These are phyloP conservation scores for Suillus ampliporus DNA, from an alignment of 768 basidiomycete genomes.

Conservation along the genomic window DNA sequence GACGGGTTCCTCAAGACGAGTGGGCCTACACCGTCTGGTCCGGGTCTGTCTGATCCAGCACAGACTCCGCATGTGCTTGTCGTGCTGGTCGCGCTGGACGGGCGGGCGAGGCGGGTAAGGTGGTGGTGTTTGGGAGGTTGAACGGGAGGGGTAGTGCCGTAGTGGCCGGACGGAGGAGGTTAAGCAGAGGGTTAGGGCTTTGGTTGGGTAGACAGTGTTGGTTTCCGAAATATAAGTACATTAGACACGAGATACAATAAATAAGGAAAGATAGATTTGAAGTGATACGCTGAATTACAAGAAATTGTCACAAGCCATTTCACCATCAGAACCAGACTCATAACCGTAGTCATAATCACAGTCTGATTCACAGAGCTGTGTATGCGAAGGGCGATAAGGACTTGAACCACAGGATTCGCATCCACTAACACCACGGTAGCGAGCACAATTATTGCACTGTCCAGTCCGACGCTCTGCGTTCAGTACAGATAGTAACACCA, in stretches of 20 bases:
- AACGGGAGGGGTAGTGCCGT: conserved; percentile 71
- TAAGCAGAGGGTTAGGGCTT: conserved; percentile 52
- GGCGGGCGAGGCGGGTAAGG: conserved; percentile 71
- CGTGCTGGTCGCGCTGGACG: conserved; percentile 85
- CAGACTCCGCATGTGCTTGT: conserved; percentile 66
- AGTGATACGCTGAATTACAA: neutral
- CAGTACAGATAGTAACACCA: neutral
- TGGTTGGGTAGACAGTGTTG: conserved; percentile 30
- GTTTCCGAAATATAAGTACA: neutral
- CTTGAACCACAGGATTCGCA: neutral
- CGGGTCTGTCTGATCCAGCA: conserved; percentile 28
- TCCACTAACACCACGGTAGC: neutral
- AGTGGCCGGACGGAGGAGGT: conserved; percentile 57
- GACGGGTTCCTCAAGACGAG: conserved; percentile 65
- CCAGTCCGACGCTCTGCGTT: neutral
- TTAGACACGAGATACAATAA: too few species aligned
- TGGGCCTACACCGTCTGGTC: conserved; percentile 16
- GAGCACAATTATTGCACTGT: neutral
- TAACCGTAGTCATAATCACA: neutral
- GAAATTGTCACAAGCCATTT: neutral
- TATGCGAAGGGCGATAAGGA: neutral
- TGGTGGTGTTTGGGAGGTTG: conserved; percentile 77
- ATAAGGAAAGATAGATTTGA: too few species aligned
- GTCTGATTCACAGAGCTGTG: too few species aligned
- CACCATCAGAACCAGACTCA: neutral